Evolutionary conservation across 345 rosid species (phyloP).

Genomic region (Gossypium herbaceum): DNA sequence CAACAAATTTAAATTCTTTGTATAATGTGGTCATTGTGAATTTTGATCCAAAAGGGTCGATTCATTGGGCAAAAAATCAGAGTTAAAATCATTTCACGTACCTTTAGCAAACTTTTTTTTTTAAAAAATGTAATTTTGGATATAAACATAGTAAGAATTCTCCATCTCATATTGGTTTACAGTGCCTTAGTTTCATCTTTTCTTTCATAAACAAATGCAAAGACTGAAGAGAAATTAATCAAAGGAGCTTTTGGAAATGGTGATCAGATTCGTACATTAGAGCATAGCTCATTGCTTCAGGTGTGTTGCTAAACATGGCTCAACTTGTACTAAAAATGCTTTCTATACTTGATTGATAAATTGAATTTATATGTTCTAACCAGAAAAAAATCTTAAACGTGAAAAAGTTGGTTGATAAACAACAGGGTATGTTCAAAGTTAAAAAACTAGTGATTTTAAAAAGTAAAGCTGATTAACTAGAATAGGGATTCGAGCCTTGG

Average conservation of each 20-base stretch:
- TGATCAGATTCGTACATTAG: background rate
- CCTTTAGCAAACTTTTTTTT: background rate
- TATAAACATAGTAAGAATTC: background rate
- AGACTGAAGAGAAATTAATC: background rate
- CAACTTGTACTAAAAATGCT: background rate
- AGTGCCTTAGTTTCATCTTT: background rate
- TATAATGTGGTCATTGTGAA: conserved; percentile 18
- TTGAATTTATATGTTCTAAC: background rate
- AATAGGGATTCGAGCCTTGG: background rate
- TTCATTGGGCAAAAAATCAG: background rate
- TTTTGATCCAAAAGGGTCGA: conserved; percentile 1
- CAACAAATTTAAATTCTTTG: conserved; percentile 4
- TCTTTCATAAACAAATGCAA: background rate
- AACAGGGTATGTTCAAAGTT: background rate
- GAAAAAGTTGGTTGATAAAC: background rate
- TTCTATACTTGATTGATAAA: background rate
- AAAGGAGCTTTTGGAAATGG: background rate
- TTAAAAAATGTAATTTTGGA: background rate
- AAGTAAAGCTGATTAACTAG: background rate
- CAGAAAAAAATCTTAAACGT: background rate
- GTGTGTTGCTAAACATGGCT: background rate
- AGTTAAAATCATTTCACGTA: background rate
- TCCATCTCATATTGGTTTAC: background rate
- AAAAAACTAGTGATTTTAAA: background rate
- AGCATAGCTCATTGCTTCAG: background rate